phyloP scores from a whole-genome alignment of 2,329 filamentous ascomycete species.

The Colletotrichum tropicicola region DNA sequence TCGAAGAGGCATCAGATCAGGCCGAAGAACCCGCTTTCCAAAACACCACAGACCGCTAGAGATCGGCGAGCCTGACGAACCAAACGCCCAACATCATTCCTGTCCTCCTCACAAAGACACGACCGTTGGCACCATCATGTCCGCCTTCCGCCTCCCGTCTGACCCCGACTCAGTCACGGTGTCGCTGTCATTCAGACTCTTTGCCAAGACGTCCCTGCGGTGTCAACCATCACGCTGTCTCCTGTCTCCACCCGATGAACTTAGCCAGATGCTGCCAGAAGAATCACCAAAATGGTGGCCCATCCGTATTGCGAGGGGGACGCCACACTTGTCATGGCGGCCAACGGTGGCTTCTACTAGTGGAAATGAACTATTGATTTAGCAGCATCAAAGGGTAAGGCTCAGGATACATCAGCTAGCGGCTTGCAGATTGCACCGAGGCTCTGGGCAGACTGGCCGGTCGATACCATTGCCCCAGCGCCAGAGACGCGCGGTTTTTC shows the following conservation, averaged over 20 bases:
- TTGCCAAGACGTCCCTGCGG: slow-evolving; percentile 18
- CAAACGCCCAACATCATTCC: too few species aligned
- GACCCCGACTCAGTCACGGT: background rate
- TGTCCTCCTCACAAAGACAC: too few species aligned
- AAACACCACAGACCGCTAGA: too few species aligned
- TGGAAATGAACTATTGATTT: slow-evolving; percentile 21
- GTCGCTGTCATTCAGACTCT: background rate
- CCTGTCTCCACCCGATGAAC: background rate
- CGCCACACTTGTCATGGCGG: slow-evolving; percentile 4
- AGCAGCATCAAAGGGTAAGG: background rate
- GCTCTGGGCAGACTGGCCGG: background rate
- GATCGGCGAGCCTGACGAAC: too few species aligned
- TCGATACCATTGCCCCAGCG: background rate
- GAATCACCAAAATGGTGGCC: background rate
- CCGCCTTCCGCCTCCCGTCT: too few species aligned
- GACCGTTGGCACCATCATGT: too few species aligned
- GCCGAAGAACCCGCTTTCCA: too few species aligned
- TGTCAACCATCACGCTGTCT: background rate
- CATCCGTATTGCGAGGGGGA: background rate
- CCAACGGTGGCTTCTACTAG: slow-evolving; percentile 27
- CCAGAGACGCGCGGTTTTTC: background rate
- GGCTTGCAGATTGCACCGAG: background rate
- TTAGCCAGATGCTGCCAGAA: background rate
- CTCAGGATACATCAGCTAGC: background rate
- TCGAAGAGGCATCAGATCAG: too few species aligned